Conservation (phyloP, 192 early-diverging fungal genomes). For the Neocallimastix lanati region DNA sequence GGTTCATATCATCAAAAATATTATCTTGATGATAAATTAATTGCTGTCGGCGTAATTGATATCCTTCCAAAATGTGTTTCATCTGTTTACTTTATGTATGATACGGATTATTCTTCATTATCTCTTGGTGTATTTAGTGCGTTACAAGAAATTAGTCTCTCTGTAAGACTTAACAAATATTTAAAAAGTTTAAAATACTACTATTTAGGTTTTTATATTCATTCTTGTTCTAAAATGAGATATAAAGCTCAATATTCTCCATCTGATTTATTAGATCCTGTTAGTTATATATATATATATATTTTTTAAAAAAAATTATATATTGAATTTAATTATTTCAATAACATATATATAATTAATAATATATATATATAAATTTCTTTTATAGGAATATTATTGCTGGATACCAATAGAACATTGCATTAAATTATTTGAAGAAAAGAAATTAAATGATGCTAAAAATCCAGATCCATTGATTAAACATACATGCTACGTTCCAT, state of each 20-base stretch:
- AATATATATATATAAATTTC: too few species aligned
- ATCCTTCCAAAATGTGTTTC: conserved; percentile 75
- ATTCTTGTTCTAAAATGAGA: conserved; percentile 76
- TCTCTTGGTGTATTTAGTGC: conserved; percentile 74
- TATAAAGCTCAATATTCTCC: conserved; percentile 85
- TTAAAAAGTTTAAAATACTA: conserved; percentile 50
- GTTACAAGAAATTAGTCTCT: conserved; percentile 59
- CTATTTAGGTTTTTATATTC: conserved; percentile 90
- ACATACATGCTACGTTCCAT: not conserved
- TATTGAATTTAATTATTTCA: too few species aligned
- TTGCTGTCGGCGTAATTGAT: conserved; percentile 85
- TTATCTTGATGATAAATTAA: conserved; percentile 57
- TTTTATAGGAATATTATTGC: not conserved
- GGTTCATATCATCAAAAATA: conserved; percentile 88
- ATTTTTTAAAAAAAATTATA: too few species aligned
- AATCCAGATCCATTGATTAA: not conserved
- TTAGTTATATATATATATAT: not conserved
- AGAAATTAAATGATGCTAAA: not conserved
- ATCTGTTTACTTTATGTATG: conserved; percentile 89
- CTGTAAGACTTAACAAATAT: conserved; percentile 18
- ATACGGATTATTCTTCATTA: conserved; percentile 58
- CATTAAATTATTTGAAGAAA: not conserved
- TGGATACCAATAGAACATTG: not conserved
- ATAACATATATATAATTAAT: too few species aligned
- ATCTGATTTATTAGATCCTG: conserved; percentile 59